Conservation (phyloP, 202 grass and related monocot species). For the Musa balbisiana region DNA sequence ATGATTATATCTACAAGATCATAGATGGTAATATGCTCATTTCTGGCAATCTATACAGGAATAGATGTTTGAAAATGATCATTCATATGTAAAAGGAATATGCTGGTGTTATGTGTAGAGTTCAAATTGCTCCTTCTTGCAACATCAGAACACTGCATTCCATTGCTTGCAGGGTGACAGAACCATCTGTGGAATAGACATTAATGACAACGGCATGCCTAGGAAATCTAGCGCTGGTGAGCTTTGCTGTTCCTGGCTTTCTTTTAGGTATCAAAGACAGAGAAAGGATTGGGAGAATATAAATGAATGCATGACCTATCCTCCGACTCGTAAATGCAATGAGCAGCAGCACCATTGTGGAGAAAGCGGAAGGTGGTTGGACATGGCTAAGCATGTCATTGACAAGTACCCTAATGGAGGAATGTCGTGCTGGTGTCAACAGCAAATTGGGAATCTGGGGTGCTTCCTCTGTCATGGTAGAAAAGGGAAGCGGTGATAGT, state of each 20-base stretch:
- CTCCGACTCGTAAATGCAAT: neutral
- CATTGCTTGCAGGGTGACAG: neutral
- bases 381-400: too few species aligned
- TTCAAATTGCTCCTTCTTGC: neutral
- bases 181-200: neutral
- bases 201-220: neutral
- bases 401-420: too few species aligned
- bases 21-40: too few species aligned
- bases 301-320: neutral
- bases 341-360: too few species aligned
- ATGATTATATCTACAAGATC: too few species aligned
- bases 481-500: neutral
- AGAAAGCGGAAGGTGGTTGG: too few species aligned
- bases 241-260: neutral
- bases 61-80: neutral
- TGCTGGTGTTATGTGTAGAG: neutral
- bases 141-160: conserved; percentile 1
- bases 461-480: neutral
- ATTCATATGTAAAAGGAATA: neutral
- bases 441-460: neutral
- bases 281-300: neutral
- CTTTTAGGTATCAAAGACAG: neutral
- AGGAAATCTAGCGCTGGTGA: too few species aligned
- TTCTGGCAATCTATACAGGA: too few species aligned
- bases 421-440: neutral